Evolutionary conservation across 2,329 filamentous ascomycete genomes (phyloP).

Genomic region (Alternaria gansuensis): DNA sequence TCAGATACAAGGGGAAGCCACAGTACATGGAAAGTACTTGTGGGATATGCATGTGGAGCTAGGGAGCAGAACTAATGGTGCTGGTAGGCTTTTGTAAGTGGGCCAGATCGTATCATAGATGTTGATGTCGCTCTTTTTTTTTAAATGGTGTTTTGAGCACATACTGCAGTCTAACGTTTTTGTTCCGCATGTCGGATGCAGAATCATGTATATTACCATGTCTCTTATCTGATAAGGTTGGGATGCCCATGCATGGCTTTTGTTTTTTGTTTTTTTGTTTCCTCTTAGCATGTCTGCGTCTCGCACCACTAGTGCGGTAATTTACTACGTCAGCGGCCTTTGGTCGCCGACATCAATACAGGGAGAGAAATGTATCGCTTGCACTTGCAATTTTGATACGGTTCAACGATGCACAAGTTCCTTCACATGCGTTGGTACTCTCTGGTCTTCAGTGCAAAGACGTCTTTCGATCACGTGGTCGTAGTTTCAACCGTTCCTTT

Average conservation of each 20-base stretch:
- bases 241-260: neutral
- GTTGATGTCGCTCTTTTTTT: neutral
- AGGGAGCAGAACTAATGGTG: constrained; percentile 3
- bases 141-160: neutral
- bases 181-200: neutral
- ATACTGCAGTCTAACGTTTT: neutral
- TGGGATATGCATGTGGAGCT: constrained; percentile 39
- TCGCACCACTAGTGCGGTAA: too few species aligned
- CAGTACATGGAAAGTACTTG: constrained; percentile 23
- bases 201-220: neutral
- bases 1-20: constrained; percentile 27
- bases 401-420: neutral
- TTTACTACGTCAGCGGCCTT: neutral
- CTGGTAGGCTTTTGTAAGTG: constrained; percentile 7
- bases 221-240: neutral
- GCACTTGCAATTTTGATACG: neutral
- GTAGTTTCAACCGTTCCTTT: too few species aligned
- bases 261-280: neutral
- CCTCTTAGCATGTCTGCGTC: neutral
- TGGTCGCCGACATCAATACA: neutral
- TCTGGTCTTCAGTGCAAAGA: too few species aligned
- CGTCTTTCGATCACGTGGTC: too few species aligned
- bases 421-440: neutral
- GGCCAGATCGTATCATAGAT: constrained; percentile 6
- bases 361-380: neutral